Evolutionary conservation across 257 asterid genomes (phyloP), one percentile per base, ranked within the genome.

Genomic region (Capsicum rhomboideum): DNA sequence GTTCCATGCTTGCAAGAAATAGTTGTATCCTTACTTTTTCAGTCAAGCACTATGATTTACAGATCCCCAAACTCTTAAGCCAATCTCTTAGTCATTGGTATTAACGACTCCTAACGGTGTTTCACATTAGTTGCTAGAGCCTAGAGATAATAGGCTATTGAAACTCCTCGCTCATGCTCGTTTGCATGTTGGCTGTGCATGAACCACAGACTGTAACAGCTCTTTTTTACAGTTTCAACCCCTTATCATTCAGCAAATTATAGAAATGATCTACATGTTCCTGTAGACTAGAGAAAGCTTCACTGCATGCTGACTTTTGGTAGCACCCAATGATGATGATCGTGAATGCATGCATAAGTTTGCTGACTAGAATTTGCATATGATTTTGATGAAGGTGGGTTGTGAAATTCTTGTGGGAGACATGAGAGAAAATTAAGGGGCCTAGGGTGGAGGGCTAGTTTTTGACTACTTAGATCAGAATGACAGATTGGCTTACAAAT

Each of bases 1-100:
- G 40, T 44, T 77, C 82, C 46, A 77, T 77, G 28, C 59, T 74
- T 74, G 80, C 80, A 46, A 77, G 81, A 50, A 77, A 28, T 77
- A 50, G 63, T 28, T 77, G 63, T 77, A 77, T 77, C 55, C 49
- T 40, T 71, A 71, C 31, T 71, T 71, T 34, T 71, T 42, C 63
- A 50, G 63, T 50, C 10, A 2, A 77, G 82, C 28, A 16, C 82
- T 52, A 34, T 77, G n/a, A 50, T 77, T 46, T 46, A 74, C 42
- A 16, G 80, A 23, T 74, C 23, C 40, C 79, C 42, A 13, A 37
- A 74, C 16, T 74, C 80, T 40, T 74, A 21, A 74, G 58, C 23
- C 80, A 74, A 46, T 50, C 59, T 74, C 59, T 8, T 74, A 8
- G 80, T 74, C 59, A 49, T 46, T 28, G 58, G 59, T 74, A 46